These are phyloP conservation scores for Saxophila tyrrhenica DNA, from an alignment of 495 filamentous ascomycete species.

Conservation along the genomic window DNA sequence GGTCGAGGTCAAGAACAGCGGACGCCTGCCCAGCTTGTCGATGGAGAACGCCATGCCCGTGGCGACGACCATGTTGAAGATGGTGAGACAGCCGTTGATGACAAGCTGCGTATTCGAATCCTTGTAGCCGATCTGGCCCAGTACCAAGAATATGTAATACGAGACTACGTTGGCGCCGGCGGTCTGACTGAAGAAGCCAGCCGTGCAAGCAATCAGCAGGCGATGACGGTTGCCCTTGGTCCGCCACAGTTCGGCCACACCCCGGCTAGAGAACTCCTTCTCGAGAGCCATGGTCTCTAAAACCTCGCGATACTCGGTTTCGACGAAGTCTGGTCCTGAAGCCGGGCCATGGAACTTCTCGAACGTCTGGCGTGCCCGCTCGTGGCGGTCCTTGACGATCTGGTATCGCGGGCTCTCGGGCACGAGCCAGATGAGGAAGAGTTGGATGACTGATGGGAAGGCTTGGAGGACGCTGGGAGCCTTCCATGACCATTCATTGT, in stretches of 20 bases:
- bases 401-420: slow-evolving; percentile 5
- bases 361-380: not conserved
- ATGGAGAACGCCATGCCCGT: slow-evolving; percentile 45
- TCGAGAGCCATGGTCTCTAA: too few relatives aligned
- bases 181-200: slow-evolving; percentile 33
- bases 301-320: slow-evolving; percentile 22
- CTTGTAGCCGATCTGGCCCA: slow-evolving; percentile 40
- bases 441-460: slow-evolving; percentile 3
- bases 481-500: slow-evolving; percentile 6
- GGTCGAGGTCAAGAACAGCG: slow-evolving; percentile 42
- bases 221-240: slow-evolving; percentile 29
- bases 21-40: slow-evolving; percentile 45
- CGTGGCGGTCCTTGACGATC: slow-evolving; percentile 2
- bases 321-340: slow-evolving; percentile 16
- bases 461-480: not conserved
- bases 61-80: slow-evolving; percentile 45
- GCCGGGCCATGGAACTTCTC: slow-evolving; percentile 2
- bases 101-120: slow-evolving; percentile 39
- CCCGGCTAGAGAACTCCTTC: too few relatives aligned
- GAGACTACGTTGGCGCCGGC: slow-evolving; percentile 30
- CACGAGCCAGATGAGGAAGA: slow-evolving; percentile 7
- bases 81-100: slow-evolving; percentile 42
- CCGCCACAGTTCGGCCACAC: too few relatives aligned
- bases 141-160: slow-evolving; percentile 35
- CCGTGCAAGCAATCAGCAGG: slow-evolving; percentile 26